Base-by-base conservation (phyloP, 2,329 filamentous ascomycete species). In the Hirsutella rhossiliensis region DNA sequence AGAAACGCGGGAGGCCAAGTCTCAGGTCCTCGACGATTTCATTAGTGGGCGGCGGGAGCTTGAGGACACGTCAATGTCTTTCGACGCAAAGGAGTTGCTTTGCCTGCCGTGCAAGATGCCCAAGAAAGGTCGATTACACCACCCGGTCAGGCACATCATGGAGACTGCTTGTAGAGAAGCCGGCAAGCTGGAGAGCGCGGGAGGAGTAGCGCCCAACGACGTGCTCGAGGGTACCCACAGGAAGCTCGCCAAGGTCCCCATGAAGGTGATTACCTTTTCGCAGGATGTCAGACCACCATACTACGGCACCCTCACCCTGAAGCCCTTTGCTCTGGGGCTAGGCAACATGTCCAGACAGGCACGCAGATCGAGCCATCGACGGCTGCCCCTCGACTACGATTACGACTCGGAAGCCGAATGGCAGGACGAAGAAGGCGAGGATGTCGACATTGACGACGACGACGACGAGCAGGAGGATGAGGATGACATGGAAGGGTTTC, bases 331-430 rank as follows among this genome's bases (percentile, higher is more conserved):
- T 41, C 62, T 63, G 38, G 70, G 64, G 2, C 52, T 52, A 15
- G 57, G 69, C 2, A 72, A 73, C 28, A 68, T 80, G 48, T 56
- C 57, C 4, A 67, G 62, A 40, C 59, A 80, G 7, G 74, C 76
- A 47, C 59, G 76, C 55, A 65, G 77, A 58, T 68, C 85, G 48
- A 52, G 70, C 54, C 59, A 67, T 52, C 60, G 72, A 48, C 63
- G 68, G n/a, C 64, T 87, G 1, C 75, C 80, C 5, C 72, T 84
- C 4, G 72, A 87, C 53, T 94, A 94, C 58, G 85, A 88, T 50
- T 88, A 90, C 57, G 86, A 92, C 56, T 90, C 85, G 3, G 86
- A 94, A 59, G 84, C 78, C 6, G 87, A 92, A 58, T 94, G 86
- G 86, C 82, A 88, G 56, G 85, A 87, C 46, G 75, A 82, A 48